A percentile compares a stretch with the other conserved stretches of the same genome.
Evolutionary conservation across 768 basidiomycete genomes (phyloP).

Genomic region (Suillus luteus): DNA sequence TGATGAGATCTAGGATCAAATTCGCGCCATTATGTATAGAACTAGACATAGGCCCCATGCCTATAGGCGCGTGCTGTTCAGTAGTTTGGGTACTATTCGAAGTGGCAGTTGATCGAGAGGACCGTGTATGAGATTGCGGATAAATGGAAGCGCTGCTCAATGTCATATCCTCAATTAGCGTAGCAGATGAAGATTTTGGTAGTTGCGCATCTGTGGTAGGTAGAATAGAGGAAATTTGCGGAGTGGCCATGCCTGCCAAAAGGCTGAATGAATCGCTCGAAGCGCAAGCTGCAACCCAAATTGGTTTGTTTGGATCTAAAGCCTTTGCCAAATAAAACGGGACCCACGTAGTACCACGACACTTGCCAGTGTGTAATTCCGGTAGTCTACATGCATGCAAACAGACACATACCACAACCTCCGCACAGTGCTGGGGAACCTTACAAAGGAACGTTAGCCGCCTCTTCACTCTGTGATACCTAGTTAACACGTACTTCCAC

Average conservation of each 20-base stretch:
- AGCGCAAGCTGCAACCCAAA: background rate
- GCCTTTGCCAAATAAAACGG: conserved; percentile 14
- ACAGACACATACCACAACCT: conserved; percentile 52
- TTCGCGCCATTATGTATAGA: conserved; percentile 9
- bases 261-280: background rate
- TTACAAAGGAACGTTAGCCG: conserved; percentile 40
- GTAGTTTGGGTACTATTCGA: background rate
- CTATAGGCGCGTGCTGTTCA: background rate
- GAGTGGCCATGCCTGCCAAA: conserved; percentile 8
- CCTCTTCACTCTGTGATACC: background rate
- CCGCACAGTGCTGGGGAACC: conserved; percentile 59
- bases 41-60: background rate
- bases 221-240: background rate
- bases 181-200: conserved; percentile 2
- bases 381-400: conserved; percentile 1
- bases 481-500: conserved; percentile 15
- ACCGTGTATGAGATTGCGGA: background rate
- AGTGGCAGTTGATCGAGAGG: background rate
- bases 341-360: background rate
- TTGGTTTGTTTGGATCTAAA: conserved; percentile 17
- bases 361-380: background rate
- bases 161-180: no score
- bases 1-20: conserved; percentile 6
- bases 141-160: no score
- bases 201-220: conserved; percentile 18